A percentile compares a stretch with the other conserved stretches of the same genome.
Evolutionary conservation across 805 yeast genomes (phyloP).

Genomic region (Sungouiozyma intestinalis): DNA sequence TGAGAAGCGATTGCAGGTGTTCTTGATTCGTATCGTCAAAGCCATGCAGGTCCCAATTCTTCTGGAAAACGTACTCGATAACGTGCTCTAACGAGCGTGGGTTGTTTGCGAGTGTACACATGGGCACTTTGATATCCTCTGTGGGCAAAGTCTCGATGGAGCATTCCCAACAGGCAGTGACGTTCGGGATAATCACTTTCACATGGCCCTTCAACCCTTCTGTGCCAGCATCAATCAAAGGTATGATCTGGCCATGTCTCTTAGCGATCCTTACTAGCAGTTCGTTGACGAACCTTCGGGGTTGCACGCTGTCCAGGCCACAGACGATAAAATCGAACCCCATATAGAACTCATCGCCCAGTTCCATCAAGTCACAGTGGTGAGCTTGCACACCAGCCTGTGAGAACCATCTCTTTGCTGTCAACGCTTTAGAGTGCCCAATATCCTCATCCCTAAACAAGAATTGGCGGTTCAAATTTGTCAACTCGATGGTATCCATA

Average conservation of each 20-base stretch:
- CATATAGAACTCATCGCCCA: conserved; percentile 49
- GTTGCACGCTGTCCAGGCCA: conserved; percentile 83
- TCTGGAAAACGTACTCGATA: conserved; percentile 76
- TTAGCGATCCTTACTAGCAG: conserved; percentile 55
- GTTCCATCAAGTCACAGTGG: conserved; percentile 55
- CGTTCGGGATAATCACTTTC: conserved; percentile 73
- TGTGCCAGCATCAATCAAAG: conserved; percentile 88
- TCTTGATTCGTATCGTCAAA: conserved; percentile 50
- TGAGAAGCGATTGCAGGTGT: conserved; percentile 55
- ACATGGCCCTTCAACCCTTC: conserved; percentile 92
- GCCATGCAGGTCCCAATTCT: conserved; percentile 45
- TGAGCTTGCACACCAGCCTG: conserved; percentile 44
- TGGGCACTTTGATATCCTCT: conserved; percentile 48
- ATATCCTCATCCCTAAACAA: conserved; percentile 73
- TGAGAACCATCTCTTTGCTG: conserved; percentile 55
- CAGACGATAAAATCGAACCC: conserved; percentile 68
- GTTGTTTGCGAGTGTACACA: conserved; percentile 88
- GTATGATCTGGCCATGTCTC: conserved; percentile 40
- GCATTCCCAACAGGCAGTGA: conserved; percentile 90
- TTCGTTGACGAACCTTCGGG: conserved; percentile 81
- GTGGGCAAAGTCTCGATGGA: conserved; percentile 63
- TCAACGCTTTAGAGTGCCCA: conserved; percentile 69
- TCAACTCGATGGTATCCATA: conserved; percentile 83
- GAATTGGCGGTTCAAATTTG: conserved; percentile 87
- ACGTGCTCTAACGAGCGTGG: conserved; percentile 95